Base-by-base conservation (phyloP, 805 yeast species). In the Kodamaea laetipori region DNA sequence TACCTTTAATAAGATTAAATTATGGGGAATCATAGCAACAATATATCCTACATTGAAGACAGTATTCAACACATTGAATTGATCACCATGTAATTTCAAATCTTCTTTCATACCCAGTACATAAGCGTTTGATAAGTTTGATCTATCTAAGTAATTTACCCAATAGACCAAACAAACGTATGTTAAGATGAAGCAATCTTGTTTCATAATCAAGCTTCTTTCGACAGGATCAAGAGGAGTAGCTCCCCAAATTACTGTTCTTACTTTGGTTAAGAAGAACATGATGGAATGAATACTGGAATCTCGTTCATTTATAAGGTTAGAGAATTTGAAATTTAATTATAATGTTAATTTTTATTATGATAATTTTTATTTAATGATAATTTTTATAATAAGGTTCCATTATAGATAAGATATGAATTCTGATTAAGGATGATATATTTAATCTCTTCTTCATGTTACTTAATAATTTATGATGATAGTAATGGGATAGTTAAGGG, bases 101-200 rank as follows among this genome's bases (percentile, higher is more conserved):
- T 76, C 85, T 44, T 78, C 80, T 50, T 78, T 72, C 85, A 82
- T 78, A 7, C 87, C 87, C 8, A 80, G 71, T n/a, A 81, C 82
- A 55, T 81, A 82, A 2, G 87, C 86, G 52, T 77, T 74, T 24
- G 74, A 63, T 32, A 79, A 60, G 43, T 80, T 80, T 10, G 77
- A 66, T 52, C 82, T 68, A 58, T 81, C 86, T 24, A 82, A 68
- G 56, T 80, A 81, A 50, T 81, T 81, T 45, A 63, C 67, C 70
- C 74, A 72, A 49, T 72, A 73, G 2, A 67, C 53, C 26, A 71
- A 57, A 48, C 74, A 66, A 4, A 59, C 61, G 46, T 70, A 73
- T 11, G 75, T 63, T 38, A 73, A 57, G 21, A 73, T 64, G 51
- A 70, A 66, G 64, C 68, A 61, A 49, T 71, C 75, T 43, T 69